A percentile compares a stretch with the other conserved stretches of the same genome.
phyloP scores from a whole-genome alignment of 495 filamentous ascomycete genomes.

The Letharia lupina region DNA sequence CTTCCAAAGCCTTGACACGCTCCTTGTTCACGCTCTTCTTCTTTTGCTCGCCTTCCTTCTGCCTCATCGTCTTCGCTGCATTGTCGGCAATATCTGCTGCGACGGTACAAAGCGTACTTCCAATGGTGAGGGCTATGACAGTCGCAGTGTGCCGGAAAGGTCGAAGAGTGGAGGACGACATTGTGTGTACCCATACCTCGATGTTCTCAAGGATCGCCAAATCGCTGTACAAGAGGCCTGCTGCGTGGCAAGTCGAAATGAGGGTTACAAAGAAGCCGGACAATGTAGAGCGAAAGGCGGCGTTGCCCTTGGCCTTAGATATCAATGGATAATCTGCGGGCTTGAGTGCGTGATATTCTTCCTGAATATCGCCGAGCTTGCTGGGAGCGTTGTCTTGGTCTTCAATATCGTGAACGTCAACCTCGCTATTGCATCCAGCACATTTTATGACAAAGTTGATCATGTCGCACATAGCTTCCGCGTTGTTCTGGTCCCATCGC shows the following conservation, averaged over 20 bases:
- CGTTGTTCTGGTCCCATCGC: slow-evolving; percentile 59
- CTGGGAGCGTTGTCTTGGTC: slow-evolving; percentile 74
- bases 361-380: slow-evolving; percentile 66
- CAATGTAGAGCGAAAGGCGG: slow-evolving; percentile 66
- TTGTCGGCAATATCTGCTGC: slow-evolving; percentile 55
- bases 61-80: slow-evolving; percentile 65
- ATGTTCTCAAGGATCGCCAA: slow-evolving; percentile 72
- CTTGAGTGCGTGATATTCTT: slow-evolving; percentile 67
- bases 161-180: slow-evolving; percentile 74
- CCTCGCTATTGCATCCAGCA: slow-evolving; percentile 66
- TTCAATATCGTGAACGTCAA: slow-evolving; percentile 68
- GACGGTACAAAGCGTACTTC: slow-evolving; percentile 57
- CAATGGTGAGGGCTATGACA: slow-evolving; percentile 65
- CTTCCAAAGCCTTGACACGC: slow-evolving; percentile 57
- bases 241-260: slow-evolving; percentile 64
- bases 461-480: slow-evolving; percentile 65
- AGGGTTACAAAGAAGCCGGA: slow-evolving; percentile 68
- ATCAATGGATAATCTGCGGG: slow-evolving; percentile 91
- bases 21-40: slow-evolving; percentile 69
- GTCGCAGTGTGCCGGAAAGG: slow-evolving; percentile 93
- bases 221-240: slow-evolving; percentile 66
- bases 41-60: slow-evolving; percentile 72
- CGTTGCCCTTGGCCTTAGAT: slow-evolving; percentile 61
- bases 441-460: slow-evolving; percentile 82
- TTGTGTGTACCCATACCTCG: slow-evolving; percentile 71